Evolutionary conservation across 768 basidiomycete species (phyloP).

Genomic region (Mycena filopes): DNA sequence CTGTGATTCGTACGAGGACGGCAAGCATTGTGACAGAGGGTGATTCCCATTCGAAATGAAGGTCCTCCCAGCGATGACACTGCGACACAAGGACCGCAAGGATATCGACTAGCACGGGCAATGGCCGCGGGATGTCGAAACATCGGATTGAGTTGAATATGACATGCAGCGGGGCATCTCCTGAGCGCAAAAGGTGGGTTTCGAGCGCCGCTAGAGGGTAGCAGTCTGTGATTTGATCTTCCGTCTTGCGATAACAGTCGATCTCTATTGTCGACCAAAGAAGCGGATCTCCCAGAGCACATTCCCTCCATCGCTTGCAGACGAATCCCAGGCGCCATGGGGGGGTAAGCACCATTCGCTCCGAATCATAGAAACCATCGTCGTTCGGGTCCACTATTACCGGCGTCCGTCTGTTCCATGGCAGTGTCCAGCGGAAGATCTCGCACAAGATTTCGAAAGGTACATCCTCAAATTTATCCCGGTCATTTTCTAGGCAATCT

Average conservation of each 20-base stretch:
- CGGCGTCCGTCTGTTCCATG: not conserved
- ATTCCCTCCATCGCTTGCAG: not conserved
- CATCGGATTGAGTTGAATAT: not conserved
- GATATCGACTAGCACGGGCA: not conserved
- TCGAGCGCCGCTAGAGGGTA: not conserved
- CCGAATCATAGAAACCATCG: no score
- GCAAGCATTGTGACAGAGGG: not conserved
- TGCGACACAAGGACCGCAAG: not conserved
- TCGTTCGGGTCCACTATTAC: not conserved
- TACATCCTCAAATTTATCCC: no score
- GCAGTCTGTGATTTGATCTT: not conserved
- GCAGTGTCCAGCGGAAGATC: not conserved
- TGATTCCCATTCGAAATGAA: not conserved
- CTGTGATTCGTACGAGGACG: not conserved
- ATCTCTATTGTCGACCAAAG: not conserved
- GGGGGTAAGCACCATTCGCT: no score
- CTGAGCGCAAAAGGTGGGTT: not conserved
- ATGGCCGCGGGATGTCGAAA: not conserved
- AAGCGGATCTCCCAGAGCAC: no score
- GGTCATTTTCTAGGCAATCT: no score
- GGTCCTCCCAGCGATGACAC: not conserved
- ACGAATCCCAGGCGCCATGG: not conserved
- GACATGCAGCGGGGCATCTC: not conserved
- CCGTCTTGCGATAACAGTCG: not conserved
- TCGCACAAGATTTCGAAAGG: conserved; percentile 2